Percentiles rank a stretch among this genome's conserved stretches.
phyloP scores from a whole-genome alignment of 257 asterid species.

The Rehmannia glutinosa region DNA sequence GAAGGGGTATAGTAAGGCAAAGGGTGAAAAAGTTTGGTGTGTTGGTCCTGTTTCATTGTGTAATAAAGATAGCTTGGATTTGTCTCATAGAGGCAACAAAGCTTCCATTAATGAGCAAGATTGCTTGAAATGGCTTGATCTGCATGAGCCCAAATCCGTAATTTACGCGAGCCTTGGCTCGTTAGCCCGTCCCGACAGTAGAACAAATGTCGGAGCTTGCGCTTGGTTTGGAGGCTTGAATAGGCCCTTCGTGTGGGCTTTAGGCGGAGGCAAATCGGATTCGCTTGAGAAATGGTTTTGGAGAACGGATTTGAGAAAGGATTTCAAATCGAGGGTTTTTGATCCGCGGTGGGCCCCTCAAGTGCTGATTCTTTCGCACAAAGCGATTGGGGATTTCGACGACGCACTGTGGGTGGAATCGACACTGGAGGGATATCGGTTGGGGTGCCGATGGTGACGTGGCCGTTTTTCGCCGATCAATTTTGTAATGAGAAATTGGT shows the following conservation, averaged over 20 bases:
- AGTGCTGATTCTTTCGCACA: conserved; percentile 40
- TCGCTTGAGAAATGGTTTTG: conserved; percentile 27
- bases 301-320: conserved; percentile 28
- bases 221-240: conserved; percentile 12
- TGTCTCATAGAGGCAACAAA: conserved; percentile 14
- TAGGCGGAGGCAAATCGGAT: conserved; percentile 19
- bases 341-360: conserved; percentile 46
- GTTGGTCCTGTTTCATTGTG: conserved; percentile 21
- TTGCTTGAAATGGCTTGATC: conserved; percentile 21
- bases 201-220: conserved; percentile 20
- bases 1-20: conserved; percentile 15
- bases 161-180: conserved; percentile 21
- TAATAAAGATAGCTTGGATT: conserved; percentile 5
- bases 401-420: conserved; percentile 60
- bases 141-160: conserved; percentile 12
- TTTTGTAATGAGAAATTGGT: conserved; percentile 31
- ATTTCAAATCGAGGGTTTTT: conserved; percentile 24
- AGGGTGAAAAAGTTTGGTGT: conserved; percentile 17
- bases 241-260: conserved; percentile 19
- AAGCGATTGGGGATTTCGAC: conserved; percentile 32
- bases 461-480: conserved; percentile 54
- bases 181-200: conserved; percentile 10
- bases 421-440: conserved; percentile 34
- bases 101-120: neutral
- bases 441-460: conserved; percentile 37